Conservation (phyloP, 768 basidiomycete species). For the Leccinum uliginosum region DNA sequence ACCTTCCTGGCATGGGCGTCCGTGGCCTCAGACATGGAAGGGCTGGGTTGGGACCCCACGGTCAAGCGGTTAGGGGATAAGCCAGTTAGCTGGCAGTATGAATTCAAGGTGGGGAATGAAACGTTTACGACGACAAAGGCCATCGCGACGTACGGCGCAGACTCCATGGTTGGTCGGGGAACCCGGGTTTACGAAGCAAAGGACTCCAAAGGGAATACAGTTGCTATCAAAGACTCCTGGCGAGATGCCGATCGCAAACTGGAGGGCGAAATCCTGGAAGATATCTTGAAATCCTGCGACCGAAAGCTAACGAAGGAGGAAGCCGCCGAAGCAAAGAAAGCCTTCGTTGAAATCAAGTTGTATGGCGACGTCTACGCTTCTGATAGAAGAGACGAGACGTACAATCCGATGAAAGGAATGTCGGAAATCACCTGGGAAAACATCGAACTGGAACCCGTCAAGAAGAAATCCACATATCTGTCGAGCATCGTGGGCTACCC, state of each 20-base stretch:
- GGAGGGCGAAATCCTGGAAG: background rate
- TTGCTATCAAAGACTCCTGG: slow-evolving; percentile 10
- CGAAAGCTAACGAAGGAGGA: background rate
- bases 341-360: background rate
- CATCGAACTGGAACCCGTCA: no score
- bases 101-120: background rate
- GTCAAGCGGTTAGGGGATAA: no score
- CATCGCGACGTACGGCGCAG: slow-evolving; percentile 1
- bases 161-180: background rate
- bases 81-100: background rate
- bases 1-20: no score
- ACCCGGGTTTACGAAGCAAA: background rate
- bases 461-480: background rate
- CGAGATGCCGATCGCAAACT: background rate
- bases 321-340: background rate
- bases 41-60: background rate
- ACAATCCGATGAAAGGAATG: background rate
- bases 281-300: background rate
- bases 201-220: background rate
- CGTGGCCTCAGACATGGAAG: no score
- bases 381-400: background rate
- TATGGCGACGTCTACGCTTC: background rate
- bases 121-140: background rate
- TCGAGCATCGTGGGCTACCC: background rate
- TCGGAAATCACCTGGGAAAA: no score